A percentile compares a stretch with the other conserved stretches of the same genome.
These are phyloP conservation scores for Kernera saxatilis DNA, from an alignment of 345 rosid genomes.

Conservation along the genomic window DNA sequence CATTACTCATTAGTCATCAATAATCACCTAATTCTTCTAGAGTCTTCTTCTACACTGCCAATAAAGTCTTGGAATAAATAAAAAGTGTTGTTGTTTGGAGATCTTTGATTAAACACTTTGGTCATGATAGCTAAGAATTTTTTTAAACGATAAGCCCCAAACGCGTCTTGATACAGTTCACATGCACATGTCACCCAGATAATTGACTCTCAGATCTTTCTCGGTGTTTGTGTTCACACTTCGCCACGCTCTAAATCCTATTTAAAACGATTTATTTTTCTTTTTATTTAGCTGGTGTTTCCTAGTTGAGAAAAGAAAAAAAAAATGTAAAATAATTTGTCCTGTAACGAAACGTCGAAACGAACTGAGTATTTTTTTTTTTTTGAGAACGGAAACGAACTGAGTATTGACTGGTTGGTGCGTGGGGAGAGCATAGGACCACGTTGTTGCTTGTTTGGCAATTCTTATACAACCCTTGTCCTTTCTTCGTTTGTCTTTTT, in stretches of 20 bases:
- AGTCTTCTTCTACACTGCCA: constrained; percentile 10
- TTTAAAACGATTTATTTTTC: not conserved
- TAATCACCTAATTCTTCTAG: constrained; percentile 11
- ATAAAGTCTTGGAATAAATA: constrained; percentile 5
- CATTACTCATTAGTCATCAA: not conserved
- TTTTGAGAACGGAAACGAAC: too few relatives aligned
- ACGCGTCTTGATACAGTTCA: constrained; percentile 29
- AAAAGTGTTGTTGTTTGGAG: not conserved
- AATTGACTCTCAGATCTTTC: constrained; percentile 27
- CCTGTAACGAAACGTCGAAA: not conserved
- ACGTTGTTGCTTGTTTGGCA: constrained; percentile 18
- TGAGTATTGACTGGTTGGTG: constrained; percentile 22
- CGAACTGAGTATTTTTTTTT: not conserved
- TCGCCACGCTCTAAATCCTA: constrained; percentile 8
- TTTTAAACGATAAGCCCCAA: constrained; percentile 1
- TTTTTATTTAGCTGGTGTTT: too few relatives aligned
- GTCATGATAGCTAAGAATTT: not conserved
- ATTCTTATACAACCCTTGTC: not conserved
- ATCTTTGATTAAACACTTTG: constrained; percentile 13
- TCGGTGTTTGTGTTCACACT: constrained; percentile 20
- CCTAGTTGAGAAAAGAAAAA: not conserved
- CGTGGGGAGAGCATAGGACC: constrained; percentile 20
- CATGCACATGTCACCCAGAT: constrained; percentile 25
- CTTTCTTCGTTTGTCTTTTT: not conserved
- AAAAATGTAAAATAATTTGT: not conserved